Conservation (phyloP, 331 rosid species). For the Malus hybrid region DNA sequence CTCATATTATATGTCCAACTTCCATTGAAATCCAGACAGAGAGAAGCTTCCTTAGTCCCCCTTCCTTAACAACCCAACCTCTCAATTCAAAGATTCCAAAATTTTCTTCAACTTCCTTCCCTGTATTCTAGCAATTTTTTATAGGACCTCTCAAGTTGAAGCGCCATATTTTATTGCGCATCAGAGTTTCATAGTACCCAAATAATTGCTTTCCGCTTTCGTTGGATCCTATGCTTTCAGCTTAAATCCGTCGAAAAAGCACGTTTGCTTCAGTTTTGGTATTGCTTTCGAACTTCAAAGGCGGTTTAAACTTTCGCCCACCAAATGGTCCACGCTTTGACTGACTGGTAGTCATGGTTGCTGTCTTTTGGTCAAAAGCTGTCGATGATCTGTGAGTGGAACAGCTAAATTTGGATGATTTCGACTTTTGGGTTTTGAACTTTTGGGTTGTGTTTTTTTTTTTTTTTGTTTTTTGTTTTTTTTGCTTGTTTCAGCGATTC, state of each 20-base stretch:
- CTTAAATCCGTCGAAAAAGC: background rate
- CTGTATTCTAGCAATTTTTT: background rate
- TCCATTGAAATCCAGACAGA: background rate
- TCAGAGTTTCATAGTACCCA: background rate
- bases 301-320: conserved; percentile 23
- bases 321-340: conserved; percentile 43
- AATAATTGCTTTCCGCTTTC: background rate
- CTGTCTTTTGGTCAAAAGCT: background rate
- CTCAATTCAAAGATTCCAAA: background rate
- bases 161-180: background rate
- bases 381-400: background rate
- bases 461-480: conserved; percentile 1
- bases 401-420: background rate
- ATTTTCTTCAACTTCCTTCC: background rate
- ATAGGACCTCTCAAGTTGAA: background rate
- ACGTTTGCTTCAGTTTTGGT: background rate
- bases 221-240: background rate
- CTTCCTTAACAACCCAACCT: background rate
- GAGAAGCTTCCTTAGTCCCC: background rate
- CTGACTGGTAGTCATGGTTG: conserved; percentile 22
- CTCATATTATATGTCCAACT: background rate
- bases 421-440: background rate
- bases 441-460: background rate
- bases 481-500: background rate
- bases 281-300: conserved; percentile 1